Conservation (phyloP, 352 stramenopile species). For the Phytopythium oedochilum region DNA sequence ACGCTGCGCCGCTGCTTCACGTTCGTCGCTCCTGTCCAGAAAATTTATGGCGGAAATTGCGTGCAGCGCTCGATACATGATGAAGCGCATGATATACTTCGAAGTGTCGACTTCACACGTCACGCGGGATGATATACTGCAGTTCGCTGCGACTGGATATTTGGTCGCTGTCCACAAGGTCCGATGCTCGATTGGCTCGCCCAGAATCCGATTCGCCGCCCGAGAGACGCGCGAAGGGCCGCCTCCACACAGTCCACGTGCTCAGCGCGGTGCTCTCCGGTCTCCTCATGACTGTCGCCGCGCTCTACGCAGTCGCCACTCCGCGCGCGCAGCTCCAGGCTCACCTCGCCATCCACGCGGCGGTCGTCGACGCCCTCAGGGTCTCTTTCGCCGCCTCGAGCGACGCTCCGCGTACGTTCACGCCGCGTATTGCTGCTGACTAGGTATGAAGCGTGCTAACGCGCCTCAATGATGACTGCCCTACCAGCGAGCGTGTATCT, state of each 20-base stretch:
- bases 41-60: no score
- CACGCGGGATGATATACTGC: no score
- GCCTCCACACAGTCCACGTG: neutral
- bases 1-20: no score
- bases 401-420: neutral
- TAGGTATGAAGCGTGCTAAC: no score
- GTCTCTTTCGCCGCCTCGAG: neutral
- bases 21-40: no score
- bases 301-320: constrained; percentile 4
- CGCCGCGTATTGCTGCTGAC: neutral
- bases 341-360: neutral
- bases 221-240: neutral
- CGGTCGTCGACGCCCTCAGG: neutral
- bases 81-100: no score
- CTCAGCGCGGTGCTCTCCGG: constrained; percentile 8
- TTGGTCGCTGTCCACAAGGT: neutral
- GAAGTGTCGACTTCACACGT: no score
- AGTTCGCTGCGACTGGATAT: no score
- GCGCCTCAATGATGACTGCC: no score
- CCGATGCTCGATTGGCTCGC: no score
- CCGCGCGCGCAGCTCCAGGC: neutral
- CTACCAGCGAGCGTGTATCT: neutral
- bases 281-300: constrained; percentile 4
- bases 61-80: no score
- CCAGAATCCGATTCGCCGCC: neutral